phyloP scores from a whole-genome alignment of 176 grass and related monocot genomes.

The Oropetium thomaeum region DNA sequence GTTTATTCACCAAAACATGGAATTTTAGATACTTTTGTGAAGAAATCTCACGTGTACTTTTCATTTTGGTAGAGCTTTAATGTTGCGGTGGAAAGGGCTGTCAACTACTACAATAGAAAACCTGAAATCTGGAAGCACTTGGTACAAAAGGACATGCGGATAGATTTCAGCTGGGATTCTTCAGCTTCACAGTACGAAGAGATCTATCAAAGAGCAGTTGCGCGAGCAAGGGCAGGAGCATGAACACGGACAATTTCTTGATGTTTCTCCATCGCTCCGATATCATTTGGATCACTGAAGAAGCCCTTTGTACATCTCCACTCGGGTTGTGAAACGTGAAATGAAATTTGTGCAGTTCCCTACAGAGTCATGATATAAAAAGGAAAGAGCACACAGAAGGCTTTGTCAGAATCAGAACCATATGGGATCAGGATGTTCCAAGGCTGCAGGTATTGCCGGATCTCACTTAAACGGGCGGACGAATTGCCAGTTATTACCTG shows the following conservation, averaged over 20 bases:
- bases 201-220: conserved; percentile 63
- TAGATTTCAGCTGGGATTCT: conserved; percentile 91
- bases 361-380: background rate
- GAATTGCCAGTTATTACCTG: background rate
- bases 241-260: conserved; percentile 17
- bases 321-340: background rate
- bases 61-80: conserved; percentile 60
- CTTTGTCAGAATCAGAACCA: background rate
- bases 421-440: background rate
- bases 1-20: background rate
- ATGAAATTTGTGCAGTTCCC: background rate
- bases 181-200: conserved; percentile 80
- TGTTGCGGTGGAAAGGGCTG: conserved; percentile 66
- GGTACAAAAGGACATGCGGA: conserved; percentile 71
- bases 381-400: background rate
- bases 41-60: conserved; percentile 1
- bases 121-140: conserved; percentile 77
- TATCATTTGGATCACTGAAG: background rate
- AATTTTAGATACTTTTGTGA: background rate
- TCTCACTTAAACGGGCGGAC: background rate
- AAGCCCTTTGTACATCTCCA: background rate
- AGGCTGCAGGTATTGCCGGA: background rate
- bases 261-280: background rate
- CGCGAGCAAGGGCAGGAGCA: conserved; percentile 59
- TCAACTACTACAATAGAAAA: conserved; percentile 68